These are phyloP conservation scores for Eleusine coracana DNA, from an alignment of 176 grass and related monocot genomes.

Conservation along the genomic window DNA sequence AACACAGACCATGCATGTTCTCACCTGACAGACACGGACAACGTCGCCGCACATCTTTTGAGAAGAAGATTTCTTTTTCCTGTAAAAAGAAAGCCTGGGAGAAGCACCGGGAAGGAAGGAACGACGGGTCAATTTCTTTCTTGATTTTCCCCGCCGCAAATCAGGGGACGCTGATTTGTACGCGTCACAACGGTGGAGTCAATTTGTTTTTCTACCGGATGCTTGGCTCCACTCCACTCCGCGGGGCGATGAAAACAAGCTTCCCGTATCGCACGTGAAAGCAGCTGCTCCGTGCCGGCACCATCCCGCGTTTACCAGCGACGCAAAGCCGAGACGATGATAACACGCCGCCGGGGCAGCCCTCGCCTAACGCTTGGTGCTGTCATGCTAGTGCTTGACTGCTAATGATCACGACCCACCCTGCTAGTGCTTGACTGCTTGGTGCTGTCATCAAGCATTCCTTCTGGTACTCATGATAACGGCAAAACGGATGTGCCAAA, in stretches of 20 bases:
- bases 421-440: background rate
- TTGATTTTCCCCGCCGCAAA: conserved; percentile 6
- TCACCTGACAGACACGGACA: background rate
- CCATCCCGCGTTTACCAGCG: background rate
- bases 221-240: background rate
- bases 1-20: too few species aligned
- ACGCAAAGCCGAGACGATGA: background rate
- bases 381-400: background rate
- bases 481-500: background rate
- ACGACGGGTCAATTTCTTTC: background rate
- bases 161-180: conserved; percentile 19
- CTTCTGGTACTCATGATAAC: background rate
- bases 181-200: background rate
- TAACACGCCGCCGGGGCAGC: background rate
- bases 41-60: background rate
- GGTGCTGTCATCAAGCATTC: background rate
- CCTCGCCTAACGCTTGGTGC: background rate
- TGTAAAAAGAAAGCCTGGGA: background rate
- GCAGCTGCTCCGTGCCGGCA: background rate
- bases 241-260: background rate
- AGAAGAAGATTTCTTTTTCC: background rate
- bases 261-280: background rate
- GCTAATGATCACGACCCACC: too few species aligned
- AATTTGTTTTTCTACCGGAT: background rate
- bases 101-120: too few species aligned